Evolutionary conservation across 345 rosid species (phyloP).

Genomic region (Eucalyptus cloeziana): DNA sequence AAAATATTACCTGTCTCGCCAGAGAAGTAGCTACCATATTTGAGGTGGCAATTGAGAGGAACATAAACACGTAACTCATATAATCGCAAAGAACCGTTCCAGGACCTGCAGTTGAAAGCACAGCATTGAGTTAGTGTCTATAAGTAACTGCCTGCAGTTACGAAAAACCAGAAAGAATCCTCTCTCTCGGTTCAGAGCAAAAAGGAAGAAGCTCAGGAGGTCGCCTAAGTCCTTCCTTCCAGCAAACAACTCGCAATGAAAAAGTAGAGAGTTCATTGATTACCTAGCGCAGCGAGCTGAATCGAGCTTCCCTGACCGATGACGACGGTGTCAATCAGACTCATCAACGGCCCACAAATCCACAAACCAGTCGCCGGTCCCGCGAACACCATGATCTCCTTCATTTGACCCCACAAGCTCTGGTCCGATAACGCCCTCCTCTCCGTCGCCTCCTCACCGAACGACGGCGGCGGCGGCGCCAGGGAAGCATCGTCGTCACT

Average conservation of each 20-base stretch:
- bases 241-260: neutral
- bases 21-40: conserved; percentile 45
- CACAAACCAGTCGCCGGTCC: conserved; percentile 91
- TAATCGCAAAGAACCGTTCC: conserved; percentile 49
- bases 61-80: conserved; percentile 34
- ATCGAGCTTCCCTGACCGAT: conserved; percentile 84
- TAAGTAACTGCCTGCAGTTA: neutral
- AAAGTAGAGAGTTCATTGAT: neutral
- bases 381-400: conserved; percentile 70
- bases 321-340: conserved; percentile 86
- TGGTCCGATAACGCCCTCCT: conserved; percentile 33
- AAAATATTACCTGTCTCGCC: conserved; percentile 20
- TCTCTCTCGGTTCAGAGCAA: neutral
- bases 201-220: neutral
- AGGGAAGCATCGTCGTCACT: neutral
- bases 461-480: neutral
- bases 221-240: neutral
- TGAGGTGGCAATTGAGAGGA: conserved; percentile 46
- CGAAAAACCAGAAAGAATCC: neutral
- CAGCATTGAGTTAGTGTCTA: neutral
- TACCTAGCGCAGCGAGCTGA: conserved; percentile 94
- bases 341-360: conserved; percentile 93
- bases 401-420: conserved; percentile 71
- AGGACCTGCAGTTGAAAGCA: conserved; percentile 23
- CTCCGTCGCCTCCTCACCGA: neutral